Base-by-base conservation (phyloP, 768 basidiomycete genomes). In the Naematelia encephala region DNA sequence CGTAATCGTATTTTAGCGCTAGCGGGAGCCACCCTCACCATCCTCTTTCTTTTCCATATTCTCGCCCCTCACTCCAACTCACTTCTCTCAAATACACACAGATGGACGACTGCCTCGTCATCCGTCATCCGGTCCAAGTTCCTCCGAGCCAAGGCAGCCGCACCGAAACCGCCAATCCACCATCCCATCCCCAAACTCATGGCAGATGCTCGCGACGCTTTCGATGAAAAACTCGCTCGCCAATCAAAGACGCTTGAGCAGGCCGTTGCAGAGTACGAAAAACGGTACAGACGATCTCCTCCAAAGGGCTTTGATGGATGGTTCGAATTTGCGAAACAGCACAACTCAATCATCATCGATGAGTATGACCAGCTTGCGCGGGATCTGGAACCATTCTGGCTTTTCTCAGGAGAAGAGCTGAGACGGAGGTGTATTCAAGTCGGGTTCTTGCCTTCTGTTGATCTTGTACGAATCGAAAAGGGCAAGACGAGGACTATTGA, bases 361-460 rank as follows among this genome's bases (percentile, higher is more conserved):
- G 94, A 98, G 73, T 97, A 91, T 68, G 90, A 80, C 61, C 78
- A 78, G 59, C 81, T 94, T n/a, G 71, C 83, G 29, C 80, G 82
- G 53, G 94, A 98, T 73, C 78, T 99, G 51, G 84, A 82, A 22
- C 92, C 93, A 0, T 98, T 92, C 76, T 91, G 88, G 86, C 75
- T 82, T 5, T 70, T 96, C 34, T 80, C 82, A 5, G 87, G 88
- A 0, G 82, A 81, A 56, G 90, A 94, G 72, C 70, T 96, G 34
- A 80, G 90, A 63, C 76, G 83, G 59, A 80, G 90, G 30, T 62
- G 62, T 60, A 61, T 75, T 27, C 69, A 91, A 84, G 87, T 86
- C 54, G 90, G 87, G 0, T 80, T 82, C 29, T 73, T 97, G 22
- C 90, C 92, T 1, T 89, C 87, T 3, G 86, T 96, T 2, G 88